Conservation (phyloP, 179 eudicot species). For the Silene vulgaris region DNA sequence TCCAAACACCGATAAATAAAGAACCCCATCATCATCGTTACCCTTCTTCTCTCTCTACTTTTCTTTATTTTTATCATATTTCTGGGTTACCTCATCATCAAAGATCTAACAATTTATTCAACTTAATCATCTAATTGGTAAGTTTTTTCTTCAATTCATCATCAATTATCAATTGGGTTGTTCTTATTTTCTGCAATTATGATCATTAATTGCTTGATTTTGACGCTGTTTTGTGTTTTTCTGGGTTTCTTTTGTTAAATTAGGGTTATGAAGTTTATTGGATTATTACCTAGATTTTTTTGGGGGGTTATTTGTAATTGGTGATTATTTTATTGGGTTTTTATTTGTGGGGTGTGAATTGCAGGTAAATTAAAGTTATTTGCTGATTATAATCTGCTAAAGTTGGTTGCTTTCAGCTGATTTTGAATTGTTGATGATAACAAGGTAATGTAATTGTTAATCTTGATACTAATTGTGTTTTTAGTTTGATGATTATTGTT, state of each 20-base stretch:
- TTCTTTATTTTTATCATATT: background rate
- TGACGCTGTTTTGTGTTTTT: background rate
- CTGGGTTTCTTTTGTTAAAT: background rate
- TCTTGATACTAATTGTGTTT: background rate
- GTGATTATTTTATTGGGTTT: background rate
- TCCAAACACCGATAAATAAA: background rate
- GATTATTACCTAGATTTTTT: background rate
- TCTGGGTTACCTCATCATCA: constrained; percentile 6
- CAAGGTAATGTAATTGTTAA: constrained; percentile 15
- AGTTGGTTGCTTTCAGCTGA: background rate
- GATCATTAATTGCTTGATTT: background rate
- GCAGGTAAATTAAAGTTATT: constrained; percentile 18
- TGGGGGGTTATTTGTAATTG: background rate
- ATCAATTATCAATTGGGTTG: constrained; percentile 17
- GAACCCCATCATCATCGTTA: background rate
- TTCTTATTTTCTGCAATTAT: constrained; percentile 9
- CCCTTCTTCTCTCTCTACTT: background rate
- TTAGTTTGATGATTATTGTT: background rate
- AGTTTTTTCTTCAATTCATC: constrained; percentile 20
- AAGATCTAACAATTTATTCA: constrained; percentile 8
- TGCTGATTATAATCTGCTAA: constrained; percentile 22
- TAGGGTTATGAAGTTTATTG: constrained; percentile 12
- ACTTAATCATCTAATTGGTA: constrained; percentile 19
- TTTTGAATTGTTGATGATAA: constrained; percentile 21
- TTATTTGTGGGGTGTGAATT: constrained; percentile 13